These are phyloP conservation scores for Rhodamnia argentea DNA, from an alignment of 345 rosid genomes.

Conservation along the genomic window DNA sequence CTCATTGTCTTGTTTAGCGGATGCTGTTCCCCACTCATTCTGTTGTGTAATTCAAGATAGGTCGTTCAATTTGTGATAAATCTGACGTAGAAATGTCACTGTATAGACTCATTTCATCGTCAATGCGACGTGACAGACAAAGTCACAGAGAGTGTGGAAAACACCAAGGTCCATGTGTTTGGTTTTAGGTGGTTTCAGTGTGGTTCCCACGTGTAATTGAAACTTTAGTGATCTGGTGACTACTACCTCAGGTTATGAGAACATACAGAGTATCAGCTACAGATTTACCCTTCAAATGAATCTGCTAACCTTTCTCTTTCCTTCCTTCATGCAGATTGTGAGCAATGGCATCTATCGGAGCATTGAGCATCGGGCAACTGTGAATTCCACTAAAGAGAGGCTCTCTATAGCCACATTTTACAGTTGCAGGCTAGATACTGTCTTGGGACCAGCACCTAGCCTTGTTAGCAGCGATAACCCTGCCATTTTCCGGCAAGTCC, in stretches of 20 bases:
- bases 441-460: conserved; percentile 3
- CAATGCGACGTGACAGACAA: accelerated
- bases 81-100: not conserved
- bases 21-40: not conserved
- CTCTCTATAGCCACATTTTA: conserved; percentile 8
- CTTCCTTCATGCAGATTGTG: not conserved
- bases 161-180: not conserved
- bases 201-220: not conserved
- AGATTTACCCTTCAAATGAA: not conserved
- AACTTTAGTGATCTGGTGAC: not conserved
- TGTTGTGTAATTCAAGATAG: not conserved
- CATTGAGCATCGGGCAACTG: conserved; percentile 8
- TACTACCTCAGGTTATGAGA: not conserved
- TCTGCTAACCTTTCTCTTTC: not conserved
- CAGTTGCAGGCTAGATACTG: not conserved
- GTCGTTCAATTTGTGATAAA: not conserved
- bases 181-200: not conserved
- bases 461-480: not conserved
- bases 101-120: not conserved
- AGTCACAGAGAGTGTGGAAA: not conserved
- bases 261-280: not conserved
- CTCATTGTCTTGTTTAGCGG: not conserved
- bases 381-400: conserved; percentile 6
- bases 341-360: conserved; percentile 4
- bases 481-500: not conserved